Base-by-base conservation (phyloP, 208 protist genomes). In the Leishmania amazonensis region DNA sequence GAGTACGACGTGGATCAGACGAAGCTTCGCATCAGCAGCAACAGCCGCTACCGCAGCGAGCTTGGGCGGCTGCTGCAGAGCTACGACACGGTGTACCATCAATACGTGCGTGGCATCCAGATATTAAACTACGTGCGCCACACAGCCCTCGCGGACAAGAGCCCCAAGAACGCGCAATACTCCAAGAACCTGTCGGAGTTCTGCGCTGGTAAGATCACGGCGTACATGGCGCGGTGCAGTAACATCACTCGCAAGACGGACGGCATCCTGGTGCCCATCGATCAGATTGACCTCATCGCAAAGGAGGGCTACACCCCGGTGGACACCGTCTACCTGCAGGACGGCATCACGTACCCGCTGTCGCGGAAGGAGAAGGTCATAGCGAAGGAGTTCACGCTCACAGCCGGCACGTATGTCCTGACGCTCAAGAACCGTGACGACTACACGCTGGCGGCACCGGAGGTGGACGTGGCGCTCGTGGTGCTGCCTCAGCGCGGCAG, bases 41-140 rank as follows among this genome's bases (percentile, higher is more conserved):
- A 73, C 76, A 83, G 49, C 72, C 89, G 88, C 80, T 83, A 89
- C 78, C 78, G 87, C 58, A 49, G 73, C 51, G 89, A 97, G 54
- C 74, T 96, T 5, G 80, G 83, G 3, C 83, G 85, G 17, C 85
- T 97, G 7, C 49, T 89, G 57, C 83, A 91, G 67, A 87, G 60
- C 74, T 97, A 97, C 84, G 75, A 85, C 49, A 42, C 40, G 1
- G 86, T 96, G 35, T 95, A 92, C 51, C 78, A 88, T 51, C 78
- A 93, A 71, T 96, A 93, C 79, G 72, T 96, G 21, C 87, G 87
- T 21, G 93, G 87, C 5, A 60, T 95, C 3, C 87, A 95, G 67
- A 95, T 97, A 11, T 57, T 97, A 5, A 96, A 96, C 84, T 88
- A 94, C 78, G 89, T 96, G 17, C 91, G 94, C 57, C 90, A 89